A percentile compares a stretch with the other conserved stretches of the same genome.
These are phyloP conservation scores for Pythium pyrilobum DNA, from an alignment of 352 stramenopile species.

Conservation along the genomic window DNA sequence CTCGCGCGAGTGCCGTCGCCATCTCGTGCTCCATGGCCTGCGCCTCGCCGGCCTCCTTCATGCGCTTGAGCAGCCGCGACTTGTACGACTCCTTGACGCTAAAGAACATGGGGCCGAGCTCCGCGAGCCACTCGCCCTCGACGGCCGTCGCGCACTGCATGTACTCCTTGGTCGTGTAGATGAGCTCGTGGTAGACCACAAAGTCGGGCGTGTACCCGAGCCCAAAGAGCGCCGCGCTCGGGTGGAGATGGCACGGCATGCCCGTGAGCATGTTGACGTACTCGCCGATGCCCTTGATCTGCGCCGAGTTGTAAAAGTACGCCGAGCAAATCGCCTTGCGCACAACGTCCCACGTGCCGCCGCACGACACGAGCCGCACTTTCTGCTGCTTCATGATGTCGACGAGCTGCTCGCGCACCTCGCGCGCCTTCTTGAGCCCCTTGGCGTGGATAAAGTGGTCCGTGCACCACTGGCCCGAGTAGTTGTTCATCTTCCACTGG, in stretches of 20 bases:
- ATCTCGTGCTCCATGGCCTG: constrained; percentile 86
- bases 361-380: constrained; percentile 86
- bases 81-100: constrained; percentile 97
- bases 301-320: constrained; percentile 99
- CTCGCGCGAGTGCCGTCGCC: constrained; percentile 46
- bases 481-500: constrained; percentile 93
- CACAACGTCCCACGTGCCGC: constrained; percentile 95
- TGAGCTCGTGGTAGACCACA: constrained; percentile 99
- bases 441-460: constrained; percentile 98
- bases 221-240: constrained; percentile 95
- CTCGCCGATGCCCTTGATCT: constrained; percentile 99
- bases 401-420: constrained; percentile 95
- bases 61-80: constrained; percentile 86
- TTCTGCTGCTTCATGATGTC: constrained; percentile 98
- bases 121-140: constrained; percentile 98
- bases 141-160: constrained; percentile 98
- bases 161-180: constrained; percentile 98
- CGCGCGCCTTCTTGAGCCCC: constrained; percentile 83
- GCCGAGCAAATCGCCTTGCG: constrained; percentile 98
- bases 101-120: constrained; percentile 99
- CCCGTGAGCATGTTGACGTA: constrained; percentile 99
- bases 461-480: constrained; percentile 92
- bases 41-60: constrained; percentile 74
- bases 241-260: constrained; percentile 97
- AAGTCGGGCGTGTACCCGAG: constrained; percentile 99